Evolutionary conservation across 495 filamentous ascomycete genomes (phyloP).

Genomic region (Glarea lozoyensis): DNA sequence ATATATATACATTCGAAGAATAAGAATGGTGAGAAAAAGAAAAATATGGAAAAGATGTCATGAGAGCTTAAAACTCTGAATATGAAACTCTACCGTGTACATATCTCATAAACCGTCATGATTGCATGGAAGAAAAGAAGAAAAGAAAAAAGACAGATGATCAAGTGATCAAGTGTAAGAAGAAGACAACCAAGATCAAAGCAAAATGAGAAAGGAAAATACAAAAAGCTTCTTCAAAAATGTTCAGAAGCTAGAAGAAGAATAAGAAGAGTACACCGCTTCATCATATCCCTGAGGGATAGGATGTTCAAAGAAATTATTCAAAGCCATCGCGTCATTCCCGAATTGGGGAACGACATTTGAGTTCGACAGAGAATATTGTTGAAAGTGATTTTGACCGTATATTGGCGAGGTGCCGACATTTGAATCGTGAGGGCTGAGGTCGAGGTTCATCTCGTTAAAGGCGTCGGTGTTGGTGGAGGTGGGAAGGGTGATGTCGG

Average conservation of each 20-base stretch:
- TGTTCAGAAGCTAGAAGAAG: not conserved
- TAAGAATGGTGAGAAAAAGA: no score
- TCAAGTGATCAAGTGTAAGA: no score
- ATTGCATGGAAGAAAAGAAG: no score
- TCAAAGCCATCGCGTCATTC: conserved; percentile 4
- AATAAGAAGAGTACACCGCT: conserved; percentile 2
- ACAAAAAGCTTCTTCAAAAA: no score
- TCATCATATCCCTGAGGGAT: conserved; percentile 6
- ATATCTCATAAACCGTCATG: no score
- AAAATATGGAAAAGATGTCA: no score
- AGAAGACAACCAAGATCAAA: no score
- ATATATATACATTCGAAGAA: no score
- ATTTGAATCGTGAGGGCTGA: conserved; percentile 4
- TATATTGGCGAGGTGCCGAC: conserved; percentile 5
- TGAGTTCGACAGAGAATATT: not conserved
- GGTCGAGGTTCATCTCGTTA: conserved; percentile 15
- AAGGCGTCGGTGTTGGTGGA: conserved; percentile 12
- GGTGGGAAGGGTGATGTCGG: conserved; percentile 8
- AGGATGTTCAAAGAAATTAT: conserved; percentile 4
- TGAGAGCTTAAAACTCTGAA: no score
- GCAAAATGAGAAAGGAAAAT: no score
- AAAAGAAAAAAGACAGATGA: no score
- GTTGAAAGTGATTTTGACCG: not conserved
- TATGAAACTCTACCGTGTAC: no score
- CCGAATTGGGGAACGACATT: not conserved